A percentile compares a stretch with the other conserved stretches of the same genome.
phyloP scores from a whole-genome alignment of 148 eudicot genomes.

The Dysphania ambrosioides region DNA sequence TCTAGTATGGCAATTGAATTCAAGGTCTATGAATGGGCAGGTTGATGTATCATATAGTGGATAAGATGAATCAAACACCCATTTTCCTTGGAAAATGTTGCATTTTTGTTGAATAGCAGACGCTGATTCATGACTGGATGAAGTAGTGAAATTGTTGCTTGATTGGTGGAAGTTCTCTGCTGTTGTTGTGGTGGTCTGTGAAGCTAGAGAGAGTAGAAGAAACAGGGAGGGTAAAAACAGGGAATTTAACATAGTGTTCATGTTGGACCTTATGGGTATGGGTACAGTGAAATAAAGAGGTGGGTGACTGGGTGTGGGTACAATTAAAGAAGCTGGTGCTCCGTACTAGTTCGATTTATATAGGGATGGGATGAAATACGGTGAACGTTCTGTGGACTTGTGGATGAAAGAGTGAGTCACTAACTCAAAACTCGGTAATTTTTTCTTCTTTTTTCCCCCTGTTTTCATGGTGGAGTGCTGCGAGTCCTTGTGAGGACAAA shows the following conservation, averaged over 20 bases:
- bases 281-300: too few species aligned
- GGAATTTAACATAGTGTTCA: constrained; percentile 23
- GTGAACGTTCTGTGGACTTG: too few species aligned
- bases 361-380: neutral
- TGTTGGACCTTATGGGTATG: constrained; percentile 15
- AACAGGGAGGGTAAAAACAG: constrained; percentile 31
- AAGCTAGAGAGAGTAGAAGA: constrained; percentile 15
- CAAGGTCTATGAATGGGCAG: constrained; percentile 72
- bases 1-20: constrained; percentile 72
- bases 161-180: constrained; percentile 15
- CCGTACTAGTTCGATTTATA: constrained; percentile 11
- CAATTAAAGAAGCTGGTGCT: too few species aligned
- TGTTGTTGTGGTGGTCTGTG: constrained; percentile 19
- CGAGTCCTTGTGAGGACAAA: too few species aligned
- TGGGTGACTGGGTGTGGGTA: too few species aligned
- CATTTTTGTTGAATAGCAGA: constrained; percentile 30
- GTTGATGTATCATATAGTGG: constrained; percentile 60
- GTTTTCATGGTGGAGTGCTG: too few species aligned
- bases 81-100: constrained; percentile 69
- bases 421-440: too few species aligned
- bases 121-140: constrained; percentile 5
- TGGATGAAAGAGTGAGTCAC: too few species aligned
- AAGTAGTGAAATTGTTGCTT: constrained; percentile 2
- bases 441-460: too few species aligned
- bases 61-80: constrained; percentile 79